Percentiles rank a stretch among this genome's conserved stretches.
phyloP scores from a whole-genome alignment of 352 stramenopile genomes.

The Phytophthora cajani region DNA sequence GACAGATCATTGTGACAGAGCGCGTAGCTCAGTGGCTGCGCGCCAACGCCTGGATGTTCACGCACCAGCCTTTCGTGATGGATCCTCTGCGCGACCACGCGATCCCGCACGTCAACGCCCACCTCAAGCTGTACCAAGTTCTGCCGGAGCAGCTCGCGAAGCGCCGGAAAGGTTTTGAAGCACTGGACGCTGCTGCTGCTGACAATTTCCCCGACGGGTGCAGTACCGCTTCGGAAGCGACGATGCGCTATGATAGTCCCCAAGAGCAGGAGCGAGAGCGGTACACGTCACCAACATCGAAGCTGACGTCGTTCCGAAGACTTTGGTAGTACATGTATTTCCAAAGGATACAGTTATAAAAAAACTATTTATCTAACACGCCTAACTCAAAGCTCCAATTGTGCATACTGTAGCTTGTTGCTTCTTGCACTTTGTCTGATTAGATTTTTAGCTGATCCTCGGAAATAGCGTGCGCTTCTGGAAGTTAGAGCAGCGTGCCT shows the following conservation, averaged over 20 bases:
- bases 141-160: slow-evolving; percentile 39
- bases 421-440: too few species aligned
- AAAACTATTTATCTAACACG: too few species aligned
- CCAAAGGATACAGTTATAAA: background rate
- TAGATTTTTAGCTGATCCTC: too few species aligned
- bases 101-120: slow-evolving; percentile 48
- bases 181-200: background rate
- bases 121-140: slow-evolving; percentile 57
- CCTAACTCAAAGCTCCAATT: too few species aligned
- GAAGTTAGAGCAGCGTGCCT: too few species aligned
- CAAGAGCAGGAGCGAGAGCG: background rate
- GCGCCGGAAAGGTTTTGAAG: slow-evolving; percentile 41
- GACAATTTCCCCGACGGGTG: slow-evolving; percentile 13
- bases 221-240: slow-evolving; percentile 19
- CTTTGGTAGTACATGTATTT: background rate
- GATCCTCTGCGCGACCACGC: slow-evolving; percentile 41
- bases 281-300: background rate
- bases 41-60: slow-evolving; percentile 31
- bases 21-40: slow-evolving; percentile 42
- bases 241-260: slow-evolving; percentile 5
- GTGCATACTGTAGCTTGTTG: too few species aligned
- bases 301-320: slow-evolving; percentile 1
- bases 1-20: slow-evolving; percentile 49
- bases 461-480: too few species aligned
- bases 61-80: slow-evolving; percentile 31